Evolutionary conservation across 1,284 basidiomycete species (phyloP).

Genomic region (Schizophyllum amplum): DNA sequence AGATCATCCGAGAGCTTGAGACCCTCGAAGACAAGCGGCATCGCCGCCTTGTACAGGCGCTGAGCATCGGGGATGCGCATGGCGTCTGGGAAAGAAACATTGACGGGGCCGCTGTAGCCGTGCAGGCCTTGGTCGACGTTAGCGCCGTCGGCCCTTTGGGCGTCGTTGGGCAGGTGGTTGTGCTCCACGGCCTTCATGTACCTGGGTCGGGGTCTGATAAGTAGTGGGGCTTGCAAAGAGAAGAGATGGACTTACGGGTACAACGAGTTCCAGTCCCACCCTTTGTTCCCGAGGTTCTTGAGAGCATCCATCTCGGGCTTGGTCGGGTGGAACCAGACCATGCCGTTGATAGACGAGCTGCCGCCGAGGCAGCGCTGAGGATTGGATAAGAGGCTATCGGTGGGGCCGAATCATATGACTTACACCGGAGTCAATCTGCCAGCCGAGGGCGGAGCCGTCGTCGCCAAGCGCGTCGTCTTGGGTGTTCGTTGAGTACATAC

Average conservation of each 20-base stretch:
- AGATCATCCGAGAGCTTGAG: conserved; percentile 13
- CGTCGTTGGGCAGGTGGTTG: conserved; percentile 11
- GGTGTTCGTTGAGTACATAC: not conserved
- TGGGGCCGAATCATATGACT: not conserved
- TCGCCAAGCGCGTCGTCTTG: not conserved
- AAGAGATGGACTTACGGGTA: too few species aligned
- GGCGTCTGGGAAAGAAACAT: conserved; percentile 17
- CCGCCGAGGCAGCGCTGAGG: not conserved
- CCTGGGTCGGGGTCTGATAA: not conserved
- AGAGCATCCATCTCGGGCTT: conserved; percentile 12
- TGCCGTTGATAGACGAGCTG: not conserved
- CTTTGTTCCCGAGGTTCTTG: conserved; percentile 14
- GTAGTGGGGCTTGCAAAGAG: not conserved
- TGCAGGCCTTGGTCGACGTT: conserved; percentile 11
- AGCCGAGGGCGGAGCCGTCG: not conserved
- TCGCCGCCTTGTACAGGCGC: conserved; percentile 16
- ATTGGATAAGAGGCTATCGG: not conserved
- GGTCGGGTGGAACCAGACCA: conserved; percentile 6
- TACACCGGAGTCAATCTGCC: not conserved
- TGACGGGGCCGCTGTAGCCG: conserved; percentile 15
- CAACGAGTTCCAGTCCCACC: conserved; percentile 11
- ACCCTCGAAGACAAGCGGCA: conserved; percentile 13
- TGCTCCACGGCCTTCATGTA: conserved; percentile 13
- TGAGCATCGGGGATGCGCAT: conserved; percentile 17
- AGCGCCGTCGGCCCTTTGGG: conserved; percentile 16